phyloP scores from a whole-genome alignment of 306 rosid genomes.

The Arachis hypogaea region DNA sequence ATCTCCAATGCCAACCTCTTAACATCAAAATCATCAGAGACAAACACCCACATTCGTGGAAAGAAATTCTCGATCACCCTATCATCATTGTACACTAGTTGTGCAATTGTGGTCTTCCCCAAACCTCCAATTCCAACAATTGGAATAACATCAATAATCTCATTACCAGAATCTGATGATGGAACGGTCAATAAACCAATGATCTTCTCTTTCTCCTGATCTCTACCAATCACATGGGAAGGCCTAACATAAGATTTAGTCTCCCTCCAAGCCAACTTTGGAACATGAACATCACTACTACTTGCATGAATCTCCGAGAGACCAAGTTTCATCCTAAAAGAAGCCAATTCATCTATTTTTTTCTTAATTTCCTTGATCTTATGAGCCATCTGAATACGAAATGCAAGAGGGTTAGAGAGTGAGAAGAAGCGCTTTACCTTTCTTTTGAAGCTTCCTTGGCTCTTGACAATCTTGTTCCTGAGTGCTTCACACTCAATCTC shows the following conservation, averaged over 20 bases:
- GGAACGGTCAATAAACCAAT: background rate
- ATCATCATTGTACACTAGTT: slow-evolving; percentile 31
- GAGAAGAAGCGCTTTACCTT: slow-evolving; percentile 36
- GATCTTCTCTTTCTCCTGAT: slow-evolving; percentile 34
- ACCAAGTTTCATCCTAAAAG: slow-evolving; percentile 34
- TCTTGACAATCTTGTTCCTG: slow-evolving; percentile 26
- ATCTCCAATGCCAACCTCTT: slow-evolving; percentile 18
- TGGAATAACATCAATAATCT: slow-evolving; percentile 28
- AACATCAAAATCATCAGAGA: slow-evolving; percentile 35
- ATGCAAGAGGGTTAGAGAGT: slow-evolving; percentile 34
- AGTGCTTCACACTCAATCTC: slow-evolving; percentile 32
- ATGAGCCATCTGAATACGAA: slow-evolving; percentile 30
- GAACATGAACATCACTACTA: background rate
- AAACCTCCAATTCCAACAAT: slow-evolving; percentile 39
- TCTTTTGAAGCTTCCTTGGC: background rate
- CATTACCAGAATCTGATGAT: background rate
- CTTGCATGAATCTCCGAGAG: background rate
- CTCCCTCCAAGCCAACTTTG: slow-evolving; percentile 14
- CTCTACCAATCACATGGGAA: slow-evolving; percentile 40
- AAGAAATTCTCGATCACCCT: slow-evolving; percentile 21
- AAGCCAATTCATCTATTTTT: slow-evolving; percentile 12
- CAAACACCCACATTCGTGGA: slow-evolving; percentile 35
- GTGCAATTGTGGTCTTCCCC: slow-evolving; percentile 38
- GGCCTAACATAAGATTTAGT: slow-evolving; percentile 34
- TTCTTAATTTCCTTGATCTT: slow-evolving; percentile 16